Evolutionary conservation across 192 early-diverging fungal genomes (phyloP).

Genomic region (Coemansia sp.): DNA sequence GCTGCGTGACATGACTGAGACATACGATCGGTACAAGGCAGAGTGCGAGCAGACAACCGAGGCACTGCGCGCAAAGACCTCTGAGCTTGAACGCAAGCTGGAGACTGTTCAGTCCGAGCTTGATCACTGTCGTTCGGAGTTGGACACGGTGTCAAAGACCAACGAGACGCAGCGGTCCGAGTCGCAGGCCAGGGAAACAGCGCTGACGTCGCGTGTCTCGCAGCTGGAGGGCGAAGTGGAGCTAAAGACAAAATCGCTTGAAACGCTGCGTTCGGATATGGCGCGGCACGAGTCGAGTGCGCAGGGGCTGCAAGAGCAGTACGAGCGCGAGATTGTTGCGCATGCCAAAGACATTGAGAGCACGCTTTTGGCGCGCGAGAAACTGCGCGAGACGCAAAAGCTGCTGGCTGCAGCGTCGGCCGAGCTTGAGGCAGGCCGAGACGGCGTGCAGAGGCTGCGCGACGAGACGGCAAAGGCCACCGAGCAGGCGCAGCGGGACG

Average conservation of each 20-base stretch:
- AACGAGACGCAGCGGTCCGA: constrained; percentile 53
- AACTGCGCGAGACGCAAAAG: constrained; percentile 29
- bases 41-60: constrained; percentile 48
- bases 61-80: constrained; percentile 27
- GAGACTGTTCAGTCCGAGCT: constrained; percentile 29
- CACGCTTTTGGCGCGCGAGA: constrained; percentile 48
- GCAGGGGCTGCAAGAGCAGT: constrained; percentile 63
- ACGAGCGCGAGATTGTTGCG: constrained; percentile 65
- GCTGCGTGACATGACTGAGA: constrained; percentile 62
- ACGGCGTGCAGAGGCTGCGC: constrained; percentile 22
- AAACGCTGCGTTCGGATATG: constrained; percentile 55
- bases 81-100: constrained; percentile 32
- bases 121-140: constrained; percentile 16
- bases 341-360: constrained; percentile 62
- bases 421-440: constrained; percentile 20
- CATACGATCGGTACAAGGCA: constrained; percentile 69
- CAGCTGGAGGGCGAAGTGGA: constrained; percentile 20
- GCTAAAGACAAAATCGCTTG: constrained; percentile 24
- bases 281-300: constrained; percentile 52
- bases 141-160: constrained; percentile 15
- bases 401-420: constrained; percentile 16
- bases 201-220: constrained; percentile 26
- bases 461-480: constrained; percentile 24
- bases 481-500: constrained; percentile 16
- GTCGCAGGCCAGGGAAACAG: constrained; percentile 44